phyloP scores from a whole-genome alignment of 176 grass and related monocot species.

The Triticum urartu region DNA sequence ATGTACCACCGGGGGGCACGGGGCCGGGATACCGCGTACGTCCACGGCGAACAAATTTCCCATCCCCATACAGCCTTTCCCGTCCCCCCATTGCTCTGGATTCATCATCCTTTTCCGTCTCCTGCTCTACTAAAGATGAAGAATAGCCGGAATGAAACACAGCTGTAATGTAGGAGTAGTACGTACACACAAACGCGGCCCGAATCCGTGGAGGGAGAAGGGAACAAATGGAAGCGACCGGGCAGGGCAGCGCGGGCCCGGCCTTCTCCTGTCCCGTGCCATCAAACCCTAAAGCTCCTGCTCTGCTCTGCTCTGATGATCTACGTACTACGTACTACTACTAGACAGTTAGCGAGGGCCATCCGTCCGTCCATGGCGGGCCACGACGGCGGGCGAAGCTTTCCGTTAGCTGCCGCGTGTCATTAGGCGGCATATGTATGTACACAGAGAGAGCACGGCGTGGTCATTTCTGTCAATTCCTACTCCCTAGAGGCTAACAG shows the following conservation, averaged over 20 bases:
- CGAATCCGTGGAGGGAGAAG: slow-evolving; percentile 44
- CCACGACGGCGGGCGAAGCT: neutral
- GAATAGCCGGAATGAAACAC: neutral
- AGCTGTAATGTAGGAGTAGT: neutral
- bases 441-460: neutral
- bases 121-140: neutral
- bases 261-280: slow-evolving; percentile 13
- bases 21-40: slow-evolving; percentile 22
- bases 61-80: slow-evolving; percentile 2
- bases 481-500: too few relatives aligned
- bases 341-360: slow-evolving; percentile 31
- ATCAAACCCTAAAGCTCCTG: slow-evolving; percentile 33
- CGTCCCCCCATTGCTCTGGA: neutral
- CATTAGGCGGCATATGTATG: neutral
- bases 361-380: too few relatives aligned
- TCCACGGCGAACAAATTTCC: neutral
- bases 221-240: slow-evolving; percentile 45
- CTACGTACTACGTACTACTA: neutral
- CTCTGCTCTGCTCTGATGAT: slow-evolving; percentile 7
- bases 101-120: neutral
- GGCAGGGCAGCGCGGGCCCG: neutral
- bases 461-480: slow-evolving; percentile 1
- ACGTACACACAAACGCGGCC: slow-evolving; percentile 29
- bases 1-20: too few relatives aligned
- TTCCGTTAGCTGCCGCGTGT: slow-evolving; percentile 6